Evolutionary conservation across 2,329 filamentous ascomycete genomes (phyloP), one percentile per base, ranked within the genome.

Genomic region (Penicillium sp.): DNA sequence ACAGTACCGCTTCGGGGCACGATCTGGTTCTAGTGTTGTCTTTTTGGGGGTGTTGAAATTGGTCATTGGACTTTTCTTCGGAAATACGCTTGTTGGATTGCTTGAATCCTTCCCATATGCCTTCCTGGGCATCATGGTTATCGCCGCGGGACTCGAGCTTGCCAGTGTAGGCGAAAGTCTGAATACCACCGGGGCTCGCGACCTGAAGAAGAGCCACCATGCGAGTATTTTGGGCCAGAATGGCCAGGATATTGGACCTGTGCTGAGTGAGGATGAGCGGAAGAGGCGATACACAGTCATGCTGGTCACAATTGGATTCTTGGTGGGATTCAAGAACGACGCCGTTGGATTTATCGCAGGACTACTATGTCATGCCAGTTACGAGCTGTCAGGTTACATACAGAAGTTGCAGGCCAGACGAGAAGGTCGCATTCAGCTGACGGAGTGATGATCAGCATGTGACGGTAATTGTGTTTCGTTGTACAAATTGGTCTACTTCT

Each of bases 321-420:
- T 96, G 54, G 73, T 97, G 50, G 91, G 90, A 0, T 96, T 96
- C 66, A 88, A 85, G 70, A 97, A 97, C 67, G 92, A 96, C 72
- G 91, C 87, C 0, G 83, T 96, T 5, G 93, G 93, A 0, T 96
- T 97, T 65, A 59, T 89, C 14, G 90, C 88, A 0, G 93, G 93
- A 0, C 83, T 96, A 79, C 69, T 89, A 3, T 95, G 91, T 69
- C 85, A 93, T 71, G 87, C 82, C 74, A 83, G 84, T 0, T 89
- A 91, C 64, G 71, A 73, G 57, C 50, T 76, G 47, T 74, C 76
- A 0, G 57, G 14, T 0, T 58, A 67, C 30, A 62, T 65, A 50
- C 65, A 70, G 16, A 62, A 62, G 35, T 55, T 62, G 1, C 62
- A 63, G 11, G 56, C 51, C 23, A 63, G 67, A n/a, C 69, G 66